These are phyloP conservation scores for Auriscalpium orientale DNA, from an alignment of 768 basidiomycete species.

Conservation along the genomic window DNA sequence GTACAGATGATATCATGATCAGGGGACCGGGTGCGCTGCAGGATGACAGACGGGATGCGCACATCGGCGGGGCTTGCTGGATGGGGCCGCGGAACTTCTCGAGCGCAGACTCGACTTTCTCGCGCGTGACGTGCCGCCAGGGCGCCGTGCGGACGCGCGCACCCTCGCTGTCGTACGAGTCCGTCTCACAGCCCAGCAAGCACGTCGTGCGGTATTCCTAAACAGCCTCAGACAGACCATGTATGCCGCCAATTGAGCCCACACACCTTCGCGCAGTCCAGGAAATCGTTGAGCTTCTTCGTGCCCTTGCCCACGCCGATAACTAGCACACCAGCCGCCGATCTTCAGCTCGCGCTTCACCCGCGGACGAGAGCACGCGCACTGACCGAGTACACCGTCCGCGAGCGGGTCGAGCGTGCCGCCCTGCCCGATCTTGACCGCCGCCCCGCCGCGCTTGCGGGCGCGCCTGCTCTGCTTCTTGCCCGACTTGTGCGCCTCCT, in stretches of 20 bases:
- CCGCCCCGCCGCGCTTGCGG: constrained; percentile 28
- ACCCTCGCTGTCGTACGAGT: constrained; percentile 90
- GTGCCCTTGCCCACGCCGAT: constrained; percentile 87
- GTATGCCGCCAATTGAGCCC: background rate
- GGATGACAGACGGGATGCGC: constrained; percentile 12
- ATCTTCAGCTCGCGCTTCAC: no score
- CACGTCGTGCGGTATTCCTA: constrained; percentile 92
- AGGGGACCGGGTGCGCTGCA: background rate
- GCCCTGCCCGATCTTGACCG: constrained; percentile 83
- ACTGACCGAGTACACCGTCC: constrained; percentile 84
- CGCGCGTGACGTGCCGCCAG: constrained; percentile 79
- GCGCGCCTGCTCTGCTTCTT: constrained; percentile 31
- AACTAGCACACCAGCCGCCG: constrained; percentile 37
- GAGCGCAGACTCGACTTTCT: constrained; percentile 62
- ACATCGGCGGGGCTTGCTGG: constrained; percentile 90
- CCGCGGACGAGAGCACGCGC: background rate
- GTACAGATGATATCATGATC: no score
- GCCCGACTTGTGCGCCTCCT: constrained; percentile 40
- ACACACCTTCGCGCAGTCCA: constrained; percentile 83
- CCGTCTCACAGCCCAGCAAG: constrained; percentile 89
- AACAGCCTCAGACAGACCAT: background rate
- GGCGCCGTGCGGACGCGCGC: constrained; percentile 66
- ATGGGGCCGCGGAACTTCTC: constrained; percentile 80
- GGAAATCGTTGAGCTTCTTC: constrained; percentile 74
- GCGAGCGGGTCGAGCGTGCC: constrained; percentile 96